Evolutionary conservation across 106 monocot species (phyloP).

Genomic region (Alisma plantagoaquatica): DNA sequence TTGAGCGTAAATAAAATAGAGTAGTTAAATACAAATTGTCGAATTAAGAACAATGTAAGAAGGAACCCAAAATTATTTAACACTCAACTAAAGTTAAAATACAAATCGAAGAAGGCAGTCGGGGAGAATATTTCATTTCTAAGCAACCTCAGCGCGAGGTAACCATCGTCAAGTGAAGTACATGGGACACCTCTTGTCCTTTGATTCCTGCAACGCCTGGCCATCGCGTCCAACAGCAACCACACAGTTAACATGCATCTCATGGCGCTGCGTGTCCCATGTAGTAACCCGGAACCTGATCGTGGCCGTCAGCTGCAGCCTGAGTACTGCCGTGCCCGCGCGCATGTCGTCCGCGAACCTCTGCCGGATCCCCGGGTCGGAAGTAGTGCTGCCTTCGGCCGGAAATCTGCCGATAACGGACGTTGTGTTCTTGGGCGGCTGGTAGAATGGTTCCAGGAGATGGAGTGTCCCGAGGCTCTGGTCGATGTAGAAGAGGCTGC

Average conservation of each 20-base stretch:
- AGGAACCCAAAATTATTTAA: no score
- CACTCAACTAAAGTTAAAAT: no score
- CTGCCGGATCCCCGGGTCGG: background rate
- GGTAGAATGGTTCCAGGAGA: slow-evolving; percentile 35
- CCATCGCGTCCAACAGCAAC: slow-evolving; percentile 31
- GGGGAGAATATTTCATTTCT: no score
- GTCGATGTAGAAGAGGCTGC: slow-evolving; percentile 38
- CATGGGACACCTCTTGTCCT: slow-evolving; percentile 23
- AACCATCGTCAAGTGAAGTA: slow-evolving; percentile 33
- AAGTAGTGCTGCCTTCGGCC: background rate
- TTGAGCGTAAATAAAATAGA: no score
- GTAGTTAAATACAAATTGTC: no score
- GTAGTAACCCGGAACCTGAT: slow-evolving; percentile 33
- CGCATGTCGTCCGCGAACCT: background rate
- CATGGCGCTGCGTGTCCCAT: slow-evolving; percentile 31
- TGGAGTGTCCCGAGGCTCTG: slow-evolving; percentile 21
- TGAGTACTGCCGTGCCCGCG: slow-evolving; percentile 17
- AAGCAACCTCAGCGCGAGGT: no score
- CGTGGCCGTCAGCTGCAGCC: slow-evolving; percentile 23
- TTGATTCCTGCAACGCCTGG: slow-evolving; percentile 3
- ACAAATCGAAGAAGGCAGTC: no score
- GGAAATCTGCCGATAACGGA: slow-evolving; percentile 19
- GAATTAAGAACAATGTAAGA: no score
- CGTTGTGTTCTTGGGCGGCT: slow-evolving; percentile 64
- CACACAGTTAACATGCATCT: slow-evolving; percentile 32